These are phyloP conservation scores for Suillus fuscotomentosus DNA, from an alignment of 768 basidiomycete genomes.

Conservation along the genomic window DNA sequence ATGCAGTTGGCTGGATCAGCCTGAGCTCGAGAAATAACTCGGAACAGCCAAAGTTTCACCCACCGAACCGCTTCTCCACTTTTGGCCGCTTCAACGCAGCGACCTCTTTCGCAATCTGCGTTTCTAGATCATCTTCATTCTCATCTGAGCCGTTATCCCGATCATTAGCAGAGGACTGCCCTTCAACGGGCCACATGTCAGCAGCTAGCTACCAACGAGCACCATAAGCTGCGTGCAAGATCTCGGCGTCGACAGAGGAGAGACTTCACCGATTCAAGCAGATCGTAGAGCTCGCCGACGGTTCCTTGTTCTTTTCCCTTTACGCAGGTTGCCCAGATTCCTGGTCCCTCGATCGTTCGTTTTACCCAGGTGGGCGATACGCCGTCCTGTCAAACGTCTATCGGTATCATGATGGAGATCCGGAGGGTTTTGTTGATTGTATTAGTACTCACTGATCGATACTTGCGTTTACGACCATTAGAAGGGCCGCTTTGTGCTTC, in stretches of 20 bases:
- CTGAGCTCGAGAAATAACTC: not conserved
- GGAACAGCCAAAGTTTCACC: constrained; percentile 15
- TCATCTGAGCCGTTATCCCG: constrained; percentile 31
- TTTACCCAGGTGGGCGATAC: constrained; percentile 61
- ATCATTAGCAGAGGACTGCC: constrained; percentile 16
- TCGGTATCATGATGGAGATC: not conserved
- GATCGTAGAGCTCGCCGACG: constrained; percentile 71
- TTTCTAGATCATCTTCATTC: constrained; percentile 57
- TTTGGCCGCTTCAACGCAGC: constrained; percentile 67
- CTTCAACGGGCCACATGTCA: constrained; percentile 64
- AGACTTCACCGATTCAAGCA: constrained; percentile 71
- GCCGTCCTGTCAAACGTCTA: constrained; percentile 50
- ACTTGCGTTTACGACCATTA: constrained; percentile 42
- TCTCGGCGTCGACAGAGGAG: not conserved
- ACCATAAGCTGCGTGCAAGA: constrained; percentile 9
- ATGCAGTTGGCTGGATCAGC: constrained; percentile 60
- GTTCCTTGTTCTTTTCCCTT: constrained; percentile 83
- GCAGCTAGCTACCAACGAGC: constrained; percentile 51
- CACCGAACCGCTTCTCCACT: constrained; percentile 65
- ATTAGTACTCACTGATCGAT: constrained; percentile 42
- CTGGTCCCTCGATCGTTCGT: constrained; percentile 71
- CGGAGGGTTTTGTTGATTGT: not conserved
- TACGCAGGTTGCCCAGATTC: constrained; percentile 84
- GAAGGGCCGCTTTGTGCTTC: constrained; percentile 14
- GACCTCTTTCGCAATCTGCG: constrained; percentile 70